Conservation (phyloP, 2,329 filamentous ascomycete species). For the Aspergillus texensis region DNA sequence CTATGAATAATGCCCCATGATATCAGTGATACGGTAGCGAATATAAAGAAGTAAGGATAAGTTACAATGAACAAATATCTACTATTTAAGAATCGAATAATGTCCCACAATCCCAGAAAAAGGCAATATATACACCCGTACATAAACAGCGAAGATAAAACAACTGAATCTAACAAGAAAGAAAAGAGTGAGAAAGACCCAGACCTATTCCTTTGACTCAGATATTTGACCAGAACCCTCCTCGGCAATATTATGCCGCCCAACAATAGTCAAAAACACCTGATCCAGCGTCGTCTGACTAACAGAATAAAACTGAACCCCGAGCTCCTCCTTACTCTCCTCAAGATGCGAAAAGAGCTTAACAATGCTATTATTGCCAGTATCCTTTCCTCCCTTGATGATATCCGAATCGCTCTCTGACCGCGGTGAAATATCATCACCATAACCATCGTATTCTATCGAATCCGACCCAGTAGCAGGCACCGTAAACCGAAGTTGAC, state of each 20-base stretch:
- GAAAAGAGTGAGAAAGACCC: not conserved
- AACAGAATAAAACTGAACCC: slow-evolving; percentile 84
- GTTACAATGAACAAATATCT: not conserved
- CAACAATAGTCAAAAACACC: slow-evolving; percentile 85
- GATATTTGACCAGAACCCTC: slow-evolving; percentile 49
- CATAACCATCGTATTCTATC: not conserved
- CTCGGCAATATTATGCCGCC: slow-evolving; percentile 75
- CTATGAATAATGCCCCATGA: not conserved
- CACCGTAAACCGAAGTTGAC: slow-evolving; percentile 83
- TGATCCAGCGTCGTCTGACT: slow-evolving; percentile 86
- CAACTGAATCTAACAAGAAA: not conserved
- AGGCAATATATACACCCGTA: not conserved
- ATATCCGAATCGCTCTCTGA: not conserved
- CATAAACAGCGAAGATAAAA: not conserved
- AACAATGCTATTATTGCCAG: slow-evolving; percentile 40
- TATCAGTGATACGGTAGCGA: not conserved
- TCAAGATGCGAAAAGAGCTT: slow-evolving; percentile 74
- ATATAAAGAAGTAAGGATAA: not conserved
- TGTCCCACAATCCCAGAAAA: not conserved
- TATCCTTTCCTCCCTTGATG: not conserved
- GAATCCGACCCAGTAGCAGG: slow-evolving; percentile 43
- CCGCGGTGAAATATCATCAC: not conserved
- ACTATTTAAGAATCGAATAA: not conserved
- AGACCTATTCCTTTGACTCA: not conserved
- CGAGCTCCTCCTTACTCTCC: slow-evolving; percentile 66